These are phyloP conservation scores for Leccinum variabile DNA, from an alignment of 1,284 basidiomycete species.

Conservation along the genomic window DNA sequence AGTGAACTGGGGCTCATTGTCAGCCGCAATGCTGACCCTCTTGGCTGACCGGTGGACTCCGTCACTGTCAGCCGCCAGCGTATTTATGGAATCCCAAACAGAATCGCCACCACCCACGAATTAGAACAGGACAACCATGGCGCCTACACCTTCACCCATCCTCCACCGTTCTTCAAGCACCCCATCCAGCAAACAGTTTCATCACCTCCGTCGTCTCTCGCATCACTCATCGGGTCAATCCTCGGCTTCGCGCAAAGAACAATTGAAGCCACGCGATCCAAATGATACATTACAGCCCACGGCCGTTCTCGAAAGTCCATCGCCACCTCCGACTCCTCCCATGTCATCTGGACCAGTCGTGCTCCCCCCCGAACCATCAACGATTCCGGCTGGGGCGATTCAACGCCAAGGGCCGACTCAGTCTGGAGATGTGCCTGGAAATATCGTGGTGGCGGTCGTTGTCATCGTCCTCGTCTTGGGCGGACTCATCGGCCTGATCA, in stretches of 20 bases:
- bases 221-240: conserved; percentile 5
- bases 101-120: conserved; percentile 1
- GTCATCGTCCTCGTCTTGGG: conserved; percentile 32
- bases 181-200: conserved; percentile 7
- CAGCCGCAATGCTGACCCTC: conserved; percentile 20
- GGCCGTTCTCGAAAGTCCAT: conserved; percentile 6
- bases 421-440: conserved; percentile 20
- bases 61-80: conserved; percentile 26
- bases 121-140: conserved; percentile 18
- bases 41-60: conserved; percentile 23
- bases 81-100: conserved; percentile 24
- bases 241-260: conserved; percentile 2
- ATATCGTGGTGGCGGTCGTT: conserved; percentile 25
- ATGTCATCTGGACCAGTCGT: conserved; percentile 11
- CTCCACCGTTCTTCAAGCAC: conserved; percentile 4
- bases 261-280: conserved; percentile 9
- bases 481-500: conserved; percentile 27
- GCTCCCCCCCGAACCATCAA: conserved; percentile 14
- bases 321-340: conserved; percentile 4
- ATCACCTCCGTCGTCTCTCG: conserved; percentile 17
- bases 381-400: not conserved
- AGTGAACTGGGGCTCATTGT: conserved; percentile 5
- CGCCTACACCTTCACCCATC: conserved; percentile 19
- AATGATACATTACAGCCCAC: conserved; percentile 12
- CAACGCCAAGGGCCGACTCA: conserved; percentile 10